A percentile compares a stretch with the other conserved stretches of the same genome.
phyloP scores from a whole-genome alignment of 2,329 filamentous ascomycete species.

The Diaporthe batatas region DNA sequence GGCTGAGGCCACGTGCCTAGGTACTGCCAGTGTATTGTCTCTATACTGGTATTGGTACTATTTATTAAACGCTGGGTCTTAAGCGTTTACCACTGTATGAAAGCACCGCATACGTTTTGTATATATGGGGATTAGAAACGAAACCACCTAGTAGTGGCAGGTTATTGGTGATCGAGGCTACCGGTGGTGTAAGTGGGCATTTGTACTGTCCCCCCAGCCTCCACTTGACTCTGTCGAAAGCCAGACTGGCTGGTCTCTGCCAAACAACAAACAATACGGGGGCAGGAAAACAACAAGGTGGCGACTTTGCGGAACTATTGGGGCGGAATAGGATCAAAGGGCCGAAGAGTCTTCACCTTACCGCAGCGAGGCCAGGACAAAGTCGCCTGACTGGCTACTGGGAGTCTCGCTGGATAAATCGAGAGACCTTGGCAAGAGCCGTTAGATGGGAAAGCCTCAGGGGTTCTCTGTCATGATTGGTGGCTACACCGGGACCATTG shows the following conservation, averaged over 20 bases:
- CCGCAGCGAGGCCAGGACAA: not conserved
- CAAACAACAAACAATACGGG: too few relatives aligned
- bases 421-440: slow-evolving; percentile 51
- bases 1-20: too few relatives aligned
- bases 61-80: too few relatives aligned
- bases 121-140: too few relatives aligned
- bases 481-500: slow-evolving; percentile 48
- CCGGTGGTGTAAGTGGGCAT: not conserved
- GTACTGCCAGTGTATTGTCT: too few relatives aligned
- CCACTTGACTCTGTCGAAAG: not conserved
- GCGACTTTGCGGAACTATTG: not conserved
- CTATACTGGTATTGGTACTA: too few relatives aligned
- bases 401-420: slow-evolving; percentile 53
- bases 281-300: not conserved
- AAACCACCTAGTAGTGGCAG: too few relatives aligned
- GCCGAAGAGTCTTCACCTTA: not conserved
- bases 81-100: too few relatives aligned
- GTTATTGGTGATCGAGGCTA: not conserved
- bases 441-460: slow-evolving; percentile 49
- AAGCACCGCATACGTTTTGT: too few relatives aligned
- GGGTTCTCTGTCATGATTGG: slow-evolving; percentile 50
- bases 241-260: not conserved
- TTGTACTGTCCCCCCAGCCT: not conserved
- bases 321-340: not conserved
- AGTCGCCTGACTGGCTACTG: not conserved